Percentiles rank a stretch among this genome's conserved stretches.
Conservation (phyloP, 345 rosid species). For the Trapa bicornis region DNA sequence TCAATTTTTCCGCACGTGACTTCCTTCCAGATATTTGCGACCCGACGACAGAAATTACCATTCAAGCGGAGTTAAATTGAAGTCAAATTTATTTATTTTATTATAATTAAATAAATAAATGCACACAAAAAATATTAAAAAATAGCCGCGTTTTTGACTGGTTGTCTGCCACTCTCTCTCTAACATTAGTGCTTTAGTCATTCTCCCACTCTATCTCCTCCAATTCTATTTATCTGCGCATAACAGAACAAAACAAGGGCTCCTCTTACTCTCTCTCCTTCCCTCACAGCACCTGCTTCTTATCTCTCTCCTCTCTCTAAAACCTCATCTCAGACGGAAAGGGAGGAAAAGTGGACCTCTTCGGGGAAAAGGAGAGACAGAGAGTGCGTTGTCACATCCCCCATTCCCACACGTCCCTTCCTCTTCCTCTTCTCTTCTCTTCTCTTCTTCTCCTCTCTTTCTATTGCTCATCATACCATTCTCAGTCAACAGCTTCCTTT, state of each 20-base stretch:
- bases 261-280: neutral
- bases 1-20: too few species aligned
- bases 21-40: too few species aligned
- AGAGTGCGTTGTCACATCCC: conserved; percentile 3
- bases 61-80: too few species aligned
- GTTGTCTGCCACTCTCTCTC: neutral
- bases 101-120: too few species aligned
- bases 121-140: too few species aligned
- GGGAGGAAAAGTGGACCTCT: neutral
- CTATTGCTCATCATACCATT: neutral
- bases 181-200: neutral
- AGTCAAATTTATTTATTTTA: too few species aligned
- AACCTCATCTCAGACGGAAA: neutral
- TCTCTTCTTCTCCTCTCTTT: neutral
- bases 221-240: neutral
- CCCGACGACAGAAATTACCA: too few species aligned
- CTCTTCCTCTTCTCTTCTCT: neutral
- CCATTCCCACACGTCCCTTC: conserved; percentile 1
- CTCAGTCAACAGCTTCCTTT: too few species aligned
- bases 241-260: neutral
- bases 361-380: conserved; percentile 7
- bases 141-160: neutral
- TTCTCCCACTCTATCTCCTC: neutral
- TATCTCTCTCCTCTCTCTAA: neutral
- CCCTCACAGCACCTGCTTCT: too few species aligned